Conservation (phyloP, 495 filamentous ascomycete species). For the Pyrenopolyporus hunteri region DNA sequence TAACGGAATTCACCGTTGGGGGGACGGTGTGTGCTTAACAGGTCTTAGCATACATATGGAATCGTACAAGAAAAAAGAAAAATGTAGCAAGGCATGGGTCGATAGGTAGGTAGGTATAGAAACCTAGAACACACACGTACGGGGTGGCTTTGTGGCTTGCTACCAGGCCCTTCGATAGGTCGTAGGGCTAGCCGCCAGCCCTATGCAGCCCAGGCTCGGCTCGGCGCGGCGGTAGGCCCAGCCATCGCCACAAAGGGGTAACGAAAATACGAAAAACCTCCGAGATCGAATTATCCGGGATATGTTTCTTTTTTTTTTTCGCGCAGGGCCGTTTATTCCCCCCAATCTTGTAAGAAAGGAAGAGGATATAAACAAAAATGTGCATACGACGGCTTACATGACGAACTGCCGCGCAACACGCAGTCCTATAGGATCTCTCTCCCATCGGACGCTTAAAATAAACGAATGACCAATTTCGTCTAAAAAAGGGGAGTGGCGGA, state of each 20-base stretch:
- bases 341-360: background rate
- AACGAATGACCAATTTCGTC: too few relatives aligned
- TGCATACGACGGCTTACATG: background rate
- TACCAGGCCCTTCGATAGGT: conserved; percentile 1
- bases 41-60: too few relatives aligned
- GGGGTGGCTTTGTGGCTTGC: too few relatives aligned
- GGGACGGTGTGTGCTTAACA: background rate
- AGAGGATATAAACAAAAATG: too few relatives aligned
- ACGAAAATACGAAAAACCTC: background rate
- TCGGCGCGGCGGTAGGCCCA: conserved; percentile 15
- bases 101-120: background rate
- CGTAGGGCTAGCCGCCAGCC: conserved; percentile 35
- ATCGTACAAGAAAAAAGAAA: background rate
- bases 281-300: background rate
- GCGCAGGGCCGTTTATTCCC: background rate
- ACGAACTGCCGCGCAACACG: background rate
- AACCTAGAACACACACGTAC: too few relatives aligned
- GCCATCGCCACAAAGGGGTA: conserved; percentile 2
- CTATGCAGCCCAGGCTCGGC: conserved; percentile 26
- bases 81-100: background rate
- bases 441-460: conserved; percentile 3
- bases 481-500: conserved; percentile 15
- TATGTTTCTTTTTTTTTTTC: too few relatives aligned
- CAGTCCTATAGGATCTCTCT: conserved; percentile 7
- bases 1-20: too few relatives aligned